Evolutionary conservation across 768 basidiomycete genomes (phyloP).

Genomic region (Lentinula edodes): DNA sequence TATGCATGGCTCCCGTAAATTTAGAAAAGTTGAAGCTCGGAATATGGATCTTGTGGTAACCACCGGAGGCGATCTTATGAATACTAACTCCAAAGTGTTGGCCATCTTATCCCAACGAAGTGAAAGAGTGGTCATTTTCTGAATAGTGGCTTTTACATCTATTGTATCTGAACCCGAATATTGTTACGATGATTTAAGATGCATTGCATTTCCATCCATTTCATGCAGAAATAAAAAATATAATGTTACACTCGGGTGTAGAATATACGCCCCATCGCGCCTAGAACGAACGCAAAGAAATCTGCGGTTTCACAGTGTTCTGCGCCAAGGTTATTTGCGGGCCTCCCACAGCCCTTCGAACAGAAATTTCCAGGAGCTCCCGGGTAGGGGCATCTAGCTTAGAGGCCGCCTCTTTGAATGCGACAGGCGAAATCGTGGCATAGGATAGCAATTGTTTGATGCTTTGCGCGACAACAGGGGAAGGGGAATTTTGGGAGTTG

Average conservation of each 20-base stretch:
- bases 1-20: too few species aligned
- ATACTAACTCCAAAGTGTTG: slow-evolving; percentile 25
- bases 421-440: slow-evolving; percentile 61
- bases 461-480: slow-evolving; percentile 49
- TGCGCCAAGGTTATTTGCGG: slow-evolving; percentile 23
- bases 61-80: slow-evolving; percentile 21
- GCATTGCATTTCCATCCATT: background rate
- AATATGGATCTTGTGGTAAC: slow-evolving; percentile 21
- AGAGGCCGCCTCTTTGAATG: slow-evolving; percentile 82
- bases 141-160: background rate
- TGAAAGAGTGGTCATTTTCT: slow-evolving; percentile 21
- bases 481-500: slow-evolving; percentile 34
- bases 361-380: slow-evolving; percentile 67
- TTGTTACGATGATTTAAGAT: too few species aligned
- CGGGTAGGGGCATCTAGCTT: slow-evolving; percentile 54
- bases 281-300: slow-evolving; percentile 70
- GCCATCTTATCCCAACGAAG: slow-evolving; percentile 21
- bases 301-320: slow-evolving; percentile 58
- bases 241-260: background rate
- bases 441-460: slow-evolving; percentile 65
- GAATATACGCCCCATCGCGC: background rate
- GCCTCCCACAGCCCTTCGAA: slow-evolving; percentile 64
- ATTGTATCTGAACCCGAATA: too few species aligned
- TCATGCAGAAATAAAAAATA: background rate
- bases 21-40: too few species aligned